Base-by-base conservation (phyloP, 257 asterid genomes). In the Solanum piurae region DNA sequence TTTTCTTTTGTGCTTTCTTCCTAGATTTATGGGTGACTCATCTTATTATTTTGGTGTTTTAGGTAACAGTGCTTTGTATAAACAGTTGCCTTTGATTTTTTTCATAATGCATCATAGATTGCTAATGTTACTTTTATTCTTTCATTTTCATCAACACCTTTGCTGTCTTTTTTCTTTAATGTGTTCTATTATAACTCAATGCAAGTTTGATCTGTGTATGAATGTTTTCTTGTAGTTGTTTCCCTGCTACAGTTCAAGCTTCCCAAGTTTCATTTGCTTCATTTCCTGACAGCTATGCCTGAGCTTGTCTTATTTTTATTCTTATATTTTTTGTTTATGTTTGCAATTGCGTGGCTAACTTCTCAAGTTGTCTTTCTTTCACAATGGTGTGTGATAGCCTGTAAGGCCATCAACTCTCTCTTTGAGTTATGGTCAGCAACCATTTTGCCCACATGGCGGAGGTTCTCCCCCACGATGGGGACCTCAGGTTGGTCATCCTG, bases 381-480 rank as follows among this genome's bases (percentile, higher is more conserved):
- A 44, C 36, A 79, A 79, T 79, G 85, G 85, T 9, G 62, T 25
- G 37, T 42, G 66, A 79, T 89, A 97, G 99, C 90, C 91, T 62
- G 80, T 90, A 62, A 91, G 98, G 91, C 95, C 94, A 60, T 94
- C 98, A 33, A 93, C 96, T 34, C 95, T 92, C 80, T 92, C 99
- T 88, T 87, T 95, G 72, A 96, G 96, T 83, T 92, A 94, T 90
- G 89, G 89, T 92, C 99, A 97, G 93, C 98, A 91, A 80, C 89
- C 93, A 62, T 94, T 90, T 89, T 98, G 95, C 33, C 98, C 98
- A 34, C 96, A 94, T 86, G 98, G 95, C 83, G 96, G 98, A 89
- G 93, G 95, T 80, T 90, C 60, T 91, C 89, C 94, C 89, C 92
- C 96, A 46, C 98, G 92, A 80, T 97, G 99, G 99, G 96, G 99